Conservation (phyloP, 352 stramenopile species). For the Globisporangium cylindrosporum region DNA sequence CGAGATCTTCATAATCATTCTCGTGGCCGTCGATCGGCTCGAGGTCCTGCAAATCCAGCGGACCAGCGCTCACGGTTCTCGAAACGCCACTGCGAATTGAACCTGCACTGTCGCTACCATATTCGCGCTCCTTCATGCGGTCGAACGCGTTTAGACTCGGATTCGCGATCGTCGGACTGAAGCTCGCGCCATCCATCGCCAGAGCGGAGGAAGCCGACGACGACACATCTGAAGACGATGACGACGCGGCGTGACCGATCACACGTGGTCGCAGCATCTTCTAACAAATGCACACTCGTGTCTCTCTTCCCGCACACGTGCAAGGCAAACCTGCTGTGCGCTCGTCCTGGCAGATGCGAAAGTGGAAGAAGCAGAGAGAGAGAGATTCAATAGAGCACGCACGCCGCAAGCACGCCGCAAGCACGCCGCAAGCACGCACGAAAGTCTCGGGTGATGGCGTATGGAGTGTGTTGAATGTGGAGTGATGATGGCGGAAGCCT, state of each 20-base stretch:
- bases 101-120: neutral
- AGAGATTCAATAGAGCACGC: neutral
- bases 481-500: neutral
- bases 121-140: neutral
- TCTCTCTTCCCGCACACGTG: neutral
- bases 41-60: slow-evolving; percentile 3
- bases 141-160: neutral
- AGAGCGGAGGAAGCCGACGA: neutral
- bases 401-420: too few species aligned
- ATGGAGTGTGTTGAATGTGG: neutral
- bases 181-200: neutral
- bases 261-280: neutral
- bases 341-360: neutral
- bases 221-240: neutral
- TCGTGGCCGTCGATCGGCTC: neutral
- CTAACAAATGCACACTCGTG: too few species aligned
- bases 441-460: too few species aligned
- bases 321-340: neutral
- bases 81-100: neutral
- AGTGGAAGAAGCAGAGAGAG: neutral
- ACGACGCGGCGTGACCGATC: neutral
- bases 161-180: slow-evolving; percentile 6
- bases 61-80: neutral
- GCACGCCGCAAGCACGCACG: too few species aligned
- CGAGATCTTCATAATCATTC: neutral